Evolutionary conservation across 805 yeast genomes (phyloP), one percentile per base, ranked within the genome.

Genomic region (Teunomyces atbi): DNA sequence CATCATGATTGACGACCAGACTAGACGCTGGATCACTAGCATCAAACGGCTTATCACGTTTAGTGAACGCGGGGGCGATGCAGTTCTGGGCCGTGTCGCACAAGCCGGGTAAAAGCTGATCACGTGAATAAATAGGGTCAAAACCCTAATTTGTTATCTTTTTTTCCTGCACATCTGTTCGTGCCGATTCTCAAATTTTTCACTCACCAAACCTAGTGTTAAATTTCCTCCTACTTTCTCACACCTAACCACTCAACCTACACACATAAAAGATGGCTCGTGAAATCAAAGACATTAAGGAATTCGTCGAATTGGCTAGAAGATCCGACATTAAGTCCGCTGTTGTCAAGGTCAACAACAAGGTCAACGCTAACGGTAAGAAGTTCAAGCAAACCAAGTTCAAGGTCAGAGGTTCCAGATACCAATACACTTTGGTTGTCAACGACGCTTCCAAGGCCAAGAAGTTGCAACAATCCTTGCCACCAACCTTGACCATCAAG

Each of bases 401-500:
- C 91, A 94, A 94, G 88, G 89, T 94, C 69, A 90, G 98, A 84
- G 97, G 97, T 76, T 68, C 96, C 58, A 89, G 81, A 75, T 75
- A 87, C 82, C 84, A 89, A 71, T 94, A 94, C 88, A 94, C 99
- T 64, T 82, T 92, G 76, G 87, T 87, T 63, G 92, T 94, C 68
- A 83, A 86, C 80, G 98, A 94, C 76, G 86, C 89, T 68, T 86
- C 89, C 75, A 91, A 90, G 84, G 98, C 98, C 68, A 84, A 88
- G 86, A 94, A 94, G 83, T 83, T 94, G 79, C 84, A 88, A 71
- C 97, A 91, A 82, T 87, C 98, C 68, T 82, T 94, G 68, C 97
- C 98, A 75, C 96, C 99, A 73, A 82, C 87, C 66, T 82, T 87
- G 76, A 81, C 83, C 73, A 84, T 85, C 71, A 81, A 74, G 60